These are phyloP conservation scores for Tricholoma bakamatsutake DNA, from an alignment of 768 basidiomycete genomes.

Conservation along the genomic window DNA sequence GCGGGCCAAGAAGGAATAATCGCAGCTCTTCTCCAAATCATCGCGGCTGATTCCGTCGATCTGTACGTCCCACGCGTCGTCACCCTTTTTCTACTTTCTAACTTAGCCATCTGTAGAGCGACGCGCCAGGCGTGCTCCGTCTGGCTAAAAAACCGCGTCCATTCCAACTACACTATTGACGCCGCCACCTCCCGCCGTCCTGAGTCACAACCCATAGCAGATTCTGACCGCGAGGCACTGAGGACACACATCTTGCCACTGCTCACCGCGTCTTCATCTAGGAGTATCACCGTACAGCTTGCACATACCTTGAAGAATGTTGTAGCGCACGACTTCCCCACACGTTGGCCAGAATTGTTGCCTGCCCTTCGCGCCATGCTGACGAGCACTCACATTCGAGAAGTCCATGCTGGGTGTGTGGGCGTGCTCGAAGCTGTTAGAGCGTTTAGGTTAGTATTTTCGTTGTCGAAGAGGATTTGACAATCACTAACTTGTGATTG, in stretches of 20 bases:
- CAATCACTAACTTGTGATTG: not conserved
- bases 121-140: slow-evolving; percentile 83
- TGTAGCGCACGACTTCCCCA: slow-evolving; percentile 73
- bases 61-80: slow-evolving; percentile 53
- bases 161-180: slow-evolving; percentile 55
- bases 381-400: slow-evolving; percentile 53
- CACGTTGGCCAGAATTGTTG: slow-evolving; percentile 66
- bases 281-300: slow-evolving; percentile 70
- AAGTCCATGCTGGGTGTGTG: slow-evolving; percentile 79
- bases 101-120: slow-evolving; percentile 39
- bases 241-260: slow-evolving; percentile 62
- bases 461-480: not conserved
- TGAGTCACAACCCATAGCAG: slow-evolving; percentile 57
- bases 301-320: slow-evolving; percentile 68
- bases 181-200: slow-evolving; percentile 34
- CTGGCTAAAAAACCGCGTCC: slow-evolving; percentile 88
- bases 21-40: slow-evolving; percentile 79
- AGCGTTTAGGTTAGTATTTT: slow-evolving; percentile 56
- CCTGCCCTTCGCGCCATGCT: slow-evolving; percentile 62
- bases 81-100: not conserved
- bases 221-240: slow-evolving; percentile 69
- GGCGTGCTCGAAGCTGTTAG: slow-evolving; percentile 73
- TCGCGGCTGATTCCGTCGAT: slow-evolving; percentile 72
- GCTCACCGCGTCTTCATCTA: slow-evolving; percentile 60
- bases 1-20: slow-evolving; percentile 78